Conservation (phyloP, 2,329 filamentous ascomycete genomes). For the Stylonectria norvegica region DNA sequence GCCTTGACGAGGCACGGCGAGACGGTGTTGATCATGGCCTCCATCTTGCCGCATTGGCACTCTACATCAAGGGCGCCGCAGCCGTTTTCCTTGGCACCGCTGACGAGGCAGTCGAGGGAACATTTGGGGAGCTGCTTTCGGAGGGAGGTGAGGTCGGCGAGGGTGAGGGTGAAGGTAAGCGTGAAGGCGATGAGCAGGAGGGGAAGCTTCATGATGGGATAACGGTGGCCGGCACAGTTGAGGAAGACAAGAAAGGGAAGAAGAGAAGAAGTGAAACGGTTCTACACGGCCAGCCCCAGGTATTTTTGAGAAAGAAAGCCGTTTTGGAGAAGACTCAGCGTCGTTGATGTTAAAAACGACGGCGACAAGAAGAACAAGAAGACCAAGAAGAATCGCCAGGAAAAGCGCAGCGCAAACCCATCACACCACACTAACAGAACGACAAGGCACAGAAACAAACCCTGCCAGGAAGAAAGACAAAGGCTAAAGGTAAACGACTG, state of each 20-base stretch:
- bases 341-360: neutral
- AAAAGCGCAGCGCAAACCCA: neutral
- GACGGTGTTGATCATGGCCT: constrained; percentile 32
- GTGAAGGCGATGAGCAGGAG: constrained; percentile 9
- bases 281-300: no score
- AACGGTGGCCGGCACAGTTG: constrained; percentile 1
- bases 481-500: neutral
- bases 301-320: neutral
- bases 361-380: neutral
- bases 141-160: constrained; percentile 16
- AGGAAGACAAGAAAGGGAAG: neutral
- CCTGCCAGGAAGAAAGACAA: no score
- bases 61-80: constrained; percentile 34
- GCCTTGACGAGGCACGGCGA: constrained; percentile 35
- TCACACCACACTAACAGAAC: neutral
- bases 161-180: constrained; percentile 12
- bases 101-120: constrained; percentile 36
- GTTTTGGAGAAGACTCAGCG: neutral
- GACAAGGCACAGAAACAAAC: neutral
- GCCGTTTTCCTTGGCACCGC: constrained; percentile 29
- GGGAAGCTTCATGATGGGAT: no score
- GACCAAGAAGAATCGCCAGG: neutral
- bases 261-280: no score
- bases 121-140: constrained; percentile 35
- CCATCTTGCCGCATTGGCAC: constrained; percentile 39